A percentile compares a stretch with the other conserved stretches of the same genome.
These are phyloP conservation scores for Nitzschia putrida DNA, from an alignment of 108 stramenopile genomes.

Conservation along the genomic window DNA sequence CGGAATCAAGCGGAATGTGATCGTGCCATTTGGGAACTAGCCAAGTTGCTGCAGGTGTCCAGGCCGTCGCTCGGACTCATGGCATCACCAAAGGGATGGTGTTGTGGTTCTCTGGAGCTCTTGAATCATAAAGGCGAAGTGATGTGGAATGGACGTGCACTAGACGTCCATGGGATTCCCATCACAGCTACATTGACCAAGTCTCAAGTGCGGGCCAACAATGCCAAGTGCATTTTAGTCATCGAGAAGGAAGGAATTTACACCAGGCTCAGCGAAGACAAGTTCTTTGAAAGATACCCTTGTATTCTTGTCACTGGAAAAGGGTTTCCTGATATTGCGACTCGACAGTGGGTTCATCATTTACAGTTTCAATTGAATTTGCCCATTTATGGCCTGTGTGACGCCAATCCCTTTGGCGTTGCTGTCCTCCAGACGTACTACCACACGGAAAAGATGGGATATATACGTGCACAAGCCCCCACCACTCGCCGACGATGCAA, in stretches of 20 bases:
- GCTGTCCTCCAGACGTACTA: constrained; percentile 69
- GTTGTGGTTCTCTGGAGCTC: constrained; percentile 61
- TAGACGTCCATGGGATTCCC: constrained; percentile 33
- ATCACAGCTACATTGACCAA: constrained; percentile 27
- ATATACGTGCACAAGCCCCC: background rate
- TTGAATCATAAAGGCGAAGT: constrained; percentile 31
- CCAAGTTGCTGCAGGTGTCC: constrained; percentile 47
- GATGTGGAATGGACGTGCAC: constrained; percentile 30
- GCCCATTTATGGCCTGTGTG: constrained; percentile 76
- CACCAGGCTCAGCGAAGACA: constrained; percentile 91
- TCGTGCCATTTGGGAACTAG: constrained; percentile 61
- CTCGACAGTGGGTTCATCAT: constrained; percentile 69
- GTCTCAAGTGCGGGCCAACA: background rate
- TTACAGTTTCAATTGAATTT: constrained; percentile 56
- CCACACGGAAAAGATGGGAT: constrained; percentile 23
- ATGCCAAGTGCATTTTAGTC: constrained; percentile 83
- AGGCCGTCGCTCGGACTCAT: constrained; percentile 65
- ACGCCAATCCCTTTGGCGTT: constrained; percentile 87
- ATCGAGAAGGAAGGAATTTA: constrained; percentile 98
- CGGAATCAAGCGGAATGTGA: constrained; percentile 74
- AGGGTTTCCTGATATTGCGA: constrained; percentile 93
- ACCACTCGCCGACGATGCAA: background rate
- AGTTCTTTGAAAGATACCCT: constrained; percentile 86
- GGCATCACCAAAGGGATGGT: constrained; percentile 90
- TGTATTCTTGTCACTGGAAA: constrained; percentile 96